Conservation (phyloP, 345 rosid genomes). For the Reutealis trisperma region DNA sequence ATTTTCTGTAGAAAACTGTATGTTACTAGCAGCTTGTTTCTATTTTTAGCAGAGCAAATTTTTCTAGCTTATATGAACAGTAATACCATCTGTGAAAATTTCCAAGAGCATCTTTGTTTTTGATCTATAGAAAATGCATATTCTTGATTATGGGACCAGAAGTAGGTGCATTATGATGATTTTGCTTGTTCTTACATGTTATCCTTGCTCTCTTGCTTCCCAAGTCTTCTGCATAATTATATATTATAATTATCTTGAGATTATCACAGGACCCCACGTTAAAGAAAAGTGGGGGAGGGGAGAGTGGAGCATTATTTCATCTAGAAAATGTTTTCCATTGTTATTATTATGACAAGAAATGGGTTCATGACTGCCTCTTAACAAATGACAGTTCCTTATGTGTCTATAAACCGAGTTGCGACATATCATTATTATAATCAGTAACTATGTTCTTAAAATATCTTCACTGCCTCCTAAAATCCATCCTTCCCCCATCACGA, state of each 20-base stretch:
- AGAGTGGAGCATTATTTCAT: background rate
- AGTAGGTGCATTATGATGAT: background rate
- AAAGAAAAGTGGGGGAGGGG: background rate
- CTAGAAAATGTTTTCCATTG: background rate
- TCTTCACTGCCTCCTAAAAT: background rate
- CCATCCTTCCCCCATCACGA: background rate
- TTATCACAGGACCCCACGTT: background rate
- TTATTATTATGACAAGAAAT: background rate
- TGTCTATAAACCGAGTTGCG: background rate
- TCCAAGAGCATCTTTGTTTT: conserved; percentile 1
- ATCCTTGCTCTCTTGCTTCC: background rate
- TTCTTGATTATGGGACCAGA: background rate
- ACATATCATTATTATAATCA: too few species aligned
- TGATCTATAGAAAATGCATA: conserved; percentile 6
- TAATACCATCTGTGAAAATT: background rate
- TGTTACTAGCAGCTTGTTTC: conserved; percentile 12
- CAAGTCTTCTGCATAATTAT: background rate
- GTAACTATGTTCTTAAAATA: background rate
- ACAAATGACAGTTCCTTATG: background rate
- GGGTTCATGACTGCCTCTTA: background rate
- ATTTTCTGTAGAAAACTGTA: conserved; percentile 3
- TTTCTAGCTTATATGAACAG: conserved; percentile 7
- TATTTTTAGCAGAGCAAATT: background rate
- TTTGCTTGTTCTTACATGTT: background rate
- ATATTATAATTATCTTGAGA: background rate